Base-by-base conservation (phyloP, 1,139 yeast genomes). In the Lodderomyces theae region DNA sequence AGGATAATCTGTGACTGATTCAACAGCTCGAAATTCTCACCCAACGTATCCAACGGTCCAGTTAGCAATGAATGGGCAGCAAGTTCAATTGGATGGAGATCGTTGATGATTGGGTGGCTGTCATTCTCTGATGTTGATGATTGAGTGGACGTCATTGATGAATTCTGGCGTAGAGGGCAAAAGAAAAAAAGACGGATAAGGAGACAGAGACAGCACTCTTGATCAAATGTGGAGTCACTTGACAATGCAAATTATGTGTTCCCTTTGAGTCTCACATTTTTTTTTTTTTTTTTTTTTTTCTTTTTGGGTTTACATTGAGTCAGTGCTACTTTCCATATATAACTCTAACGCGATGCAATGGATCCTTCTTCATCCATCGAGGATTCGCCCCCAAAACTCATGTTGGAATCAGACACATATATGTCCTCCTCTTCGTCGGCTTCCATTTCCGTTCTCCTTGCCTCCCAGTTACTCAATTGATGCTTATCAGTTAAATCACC, bases 1-100 rank as follows among this genome's bases (percentile, higher is more conserved):
- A 80, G 60, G 1, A 79, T 75, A 33, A 75, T 58, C 48, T 80
- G 86, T 1, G 83, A 77, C 45, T 78, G 81, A 52, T 75, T 73
- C 26, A 80, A 58, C 52, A 71, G 73, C 47, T 75, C 76, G 34
- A 80, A 66, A 46, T 74, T 74, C 36, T 73, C 74, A 44, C 74
- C 71, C 22, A 80, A 58, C 4, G 58, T 63, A 35, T 80, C 85
- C 8, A 80, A 57, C 0, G 83, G 73, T 1, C 74, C 73, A 34
- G 77, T 79, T 9, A 80, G 55, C 3, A 80, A 58, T 3, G 78
- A 60, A 48, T 79, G 85, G 0, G 81, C 82, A 0, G 79, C 68
- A 18, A 77, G 60, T 46, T 79, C 84, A 35, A 79, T 66, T 0
- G 82, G 80, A 51, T 79, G 82, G 33, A 71, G 50, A 47, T 73